Evolutionary conservation across 1,284 basidiomycete species (phyloP).

Genomic region (Irpex sp.): DNA sequence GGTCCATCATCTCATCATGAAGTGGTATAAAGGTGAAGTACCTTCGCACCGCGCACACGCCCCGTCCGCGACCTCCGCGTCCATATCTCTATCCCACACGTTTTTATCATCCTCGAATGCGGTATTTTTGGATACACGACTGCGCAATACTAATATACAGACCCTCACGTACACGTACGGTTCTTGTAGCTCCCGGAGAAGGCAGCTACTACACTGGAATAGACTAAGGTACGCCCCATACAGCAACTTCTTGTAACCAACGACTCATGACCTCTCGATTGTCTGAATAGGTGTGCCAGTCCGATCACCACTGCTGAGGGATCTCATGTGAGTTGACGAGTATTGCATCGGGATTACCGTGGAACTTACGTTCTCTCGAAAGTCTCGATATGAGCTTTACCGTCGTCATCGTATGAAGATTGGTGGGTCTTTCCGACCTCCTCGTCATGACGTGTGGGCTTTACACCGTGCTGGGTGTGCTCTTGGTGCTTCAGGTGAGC

Average conservation of each 20-base stretch:
- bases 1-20: background rate
- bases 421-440: background rate
- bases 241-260: background rate
- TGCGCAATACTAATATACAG: background rate
- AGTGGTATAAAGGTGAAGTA: background rate
- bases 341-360: background rate
- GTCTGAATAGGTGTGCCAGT: background rate
- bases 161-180: background rate
- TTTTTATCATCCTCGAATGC: background rate
- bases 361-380: conserved; percentile 12
- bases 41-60: background rate
- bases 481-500: conserved; percentile 24
- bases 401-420: conserved; percentile 8
- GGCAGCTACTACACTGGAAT: background rate
- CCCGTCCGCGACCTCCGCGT: background rate
- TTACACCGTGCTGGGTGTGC: conserved; percentile 14
- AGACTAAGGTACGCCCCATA: background rate
- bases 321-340: background rate
- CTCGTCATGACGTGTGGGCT: conserved; percentile 3
- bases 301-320: background rate
- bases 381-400: conserved; percentile 15
- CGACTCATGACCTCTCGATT: background rate
- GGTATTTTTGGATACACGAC: background rate
- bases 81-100: background rate
- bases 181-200: background rate